Base-by-base conservation (phyloP, 495 filamentous ascomycete genomes). In the Lasiosphaeria hispida region DNA sequence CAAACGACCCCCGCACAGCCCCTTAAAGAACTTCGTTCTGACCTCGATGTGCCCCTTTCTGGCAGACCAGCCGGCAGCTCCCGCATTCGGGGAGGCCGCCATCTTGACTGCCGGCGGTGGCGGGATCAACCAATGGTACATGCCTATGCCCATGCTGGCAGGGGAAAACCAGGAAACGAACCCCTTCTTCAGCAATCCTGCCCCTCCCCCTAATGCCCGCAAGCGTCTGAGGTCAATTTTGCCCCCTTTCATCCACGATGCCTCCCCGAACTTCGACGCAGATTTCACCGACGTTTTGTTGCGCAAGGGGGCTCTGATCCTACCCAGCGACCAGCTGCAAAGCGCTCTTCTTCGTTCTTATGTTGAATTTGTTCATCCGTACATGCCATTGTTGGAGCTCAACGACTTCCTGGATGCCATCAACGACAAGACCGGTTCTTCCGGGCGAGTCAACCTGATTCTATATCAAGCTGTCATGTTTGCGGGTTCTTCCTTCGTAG, bases 391-490 rank as follows among this genome's bases (percentile, higher is more conserved):
- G 23, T 64, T 96, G 48, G 89, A 96, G 59, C 70, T 91, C 57
- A 81, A 87, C 57, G 83, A 90, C 40, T 91, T 93, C 66, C 67
- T 94, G 23, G 70, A 77, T 59, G 83, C 82, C 42, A 80, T 92
- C 53, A 82, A 84, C 38, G 74, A 78, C 53, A 80, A 80, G 47
- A 85, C 90, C 67, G 87, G 86, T 17, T 76, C 77, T 18, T 77
- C 82, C 53, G 88, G 86, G 34, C 84, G 78, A 64, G 70, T 89
- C 63, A 93, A 90, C 71, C 71, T 96, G 59, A 78, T 95, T 54
- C 74, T 92, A 7, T 91, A 91, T 69, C 88, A 91, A 67, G 86
- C 87, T 17, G 85, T 92, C 43, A 90, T 91, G 89, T 93, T 92
- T 65, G 83, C 86, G 7, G 88, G 86, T 3, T 85, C 84, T 48